Evolutionary conservation across 768 basidiomycete genomes (phyloP).

Genomic region (Tephrocybe sp.): DNA sequence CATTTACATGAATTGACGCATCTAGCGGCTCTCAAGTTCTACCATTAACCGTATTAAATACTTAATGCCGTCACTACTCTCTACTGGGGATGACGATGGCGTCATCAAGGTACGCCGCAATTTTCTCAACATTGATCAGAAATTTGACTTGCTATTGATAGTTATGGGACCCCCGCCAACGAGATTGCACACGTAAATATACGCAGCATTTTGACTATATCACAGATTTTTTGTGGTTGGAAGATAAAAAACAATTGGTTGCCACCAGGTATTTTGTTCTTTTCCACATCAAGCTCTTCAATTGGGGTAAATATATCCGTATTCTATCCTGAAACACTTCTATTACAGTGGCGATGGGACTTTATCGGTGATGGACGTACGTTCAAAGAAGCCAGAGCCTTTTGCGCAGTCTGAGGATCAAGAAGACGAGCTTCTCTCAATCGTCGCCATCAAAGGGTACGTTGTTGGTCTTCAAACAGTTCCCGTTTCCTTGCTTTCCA

Average conservation of each 20-base stretch:
- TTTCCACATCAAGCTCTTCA: neutral
- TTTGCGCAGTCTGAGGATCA: constrained; percentile 92
- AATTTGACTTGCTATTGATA: constrained; percentile 33
- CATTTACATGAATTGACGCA: constrained; percentile 25
- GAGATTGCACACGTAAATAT: constrained; percentile 64
- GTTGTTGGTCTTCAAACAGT: constrained; percentile 20
- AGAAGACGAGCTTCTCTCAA: constrained; percentile 90
- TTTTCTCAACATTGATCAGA: neutral
- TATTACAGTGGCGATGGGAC: constrained; percentile 83
- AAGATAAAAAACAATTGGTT: constrained; percentile 81
- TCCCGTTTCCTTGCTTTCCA: constrained; percentile 10
- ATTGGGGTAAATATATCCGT: neutral
- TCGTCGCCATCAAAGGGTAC: constrained; percentile 82
- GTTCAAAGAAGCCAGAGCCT: constrained; percentile 76
- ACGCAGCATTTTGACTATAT: constrained; percentile 94
- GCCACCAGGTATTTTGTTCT: constrained; percentile 75
- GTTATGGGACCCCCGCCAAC: constrained; percentile 89
- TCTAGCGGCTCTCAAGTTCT: constrained; percentile 50
- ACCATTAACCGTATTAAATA: constrained; percentile 85
- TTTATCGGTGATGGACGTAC: constrained; percentile 88
- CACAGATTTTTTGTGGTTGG: constrained; percentile 86
- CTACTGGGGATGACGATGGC: constrained; percentile 93
- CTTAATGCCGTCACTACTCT: constrained; percentile 68
- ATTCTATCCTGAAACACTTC: neutral
- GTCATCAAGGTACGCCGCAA: constrained; percentile 71